Evolutionary conservation across 176 grass and related monocot species (phyloP).

Genomic region (Puya raimondii): DNA sequence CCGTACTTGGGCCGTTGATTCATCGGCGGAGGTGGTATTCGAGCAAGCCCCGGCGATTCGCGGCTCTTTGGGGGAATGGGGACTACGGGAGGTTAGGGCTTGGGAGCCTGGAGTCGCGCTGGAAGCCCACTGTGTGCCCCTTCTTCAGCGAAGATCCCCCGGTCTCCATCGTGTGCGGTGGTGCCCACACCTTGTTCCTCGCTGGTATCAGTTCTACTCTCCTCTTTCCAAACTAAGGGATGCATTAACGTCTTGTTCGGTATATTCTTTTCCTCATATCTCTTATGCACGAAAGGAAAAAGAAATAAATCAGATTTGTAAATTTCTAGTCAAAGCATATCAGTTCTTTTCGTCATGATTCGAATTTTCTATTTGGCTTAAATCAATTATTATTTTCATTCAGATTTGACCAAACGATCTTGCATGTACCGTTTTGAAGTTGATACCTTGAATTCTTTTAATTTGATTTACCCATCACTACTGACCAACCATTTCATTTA

Average conservation of each 20-base stretch:
- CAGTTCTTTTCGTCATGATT: background rate
- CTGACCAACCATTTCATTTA: too few relatives aligned
- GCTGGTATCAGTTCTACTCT: constrained; percentile 24
- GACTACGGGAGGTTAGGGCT: constrained; percentile 76
- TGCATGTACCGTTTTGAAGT: too few relatives aligned
- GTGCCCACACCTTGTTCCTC: constrained; percentile 90
- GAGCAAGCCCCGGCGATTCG: constrained; percentile 39
- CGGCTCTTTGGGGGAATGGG: constrained; percentile 85
- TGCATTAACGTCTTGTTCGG: background rate
- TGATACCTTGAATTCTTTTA: too few relatives aligned
- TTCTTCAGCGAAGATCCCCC: constrained; percentile 63
- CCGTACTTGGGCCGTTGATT: background rate
- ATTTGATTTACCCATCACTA: too few relatives aligned
- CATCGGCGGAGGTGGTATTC: background rate
- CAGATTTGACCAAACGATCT: too few relatives aligned
- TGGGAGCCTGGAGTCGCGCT: constrained; percentile 68
- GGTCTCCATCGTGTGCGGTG: constrained; percentile 58
- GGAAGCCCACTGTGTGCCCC: constrained; percentile 60
- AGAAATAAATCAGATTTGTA: too few relatives aligned
- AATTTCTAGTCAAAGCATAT: background rate
- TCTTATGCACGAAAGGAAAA: too few relatives aligned
- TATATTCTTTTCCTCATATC: background rate
- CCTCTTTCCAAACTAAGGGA: background rate
- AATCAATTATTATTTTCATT: too few relatives aligned
- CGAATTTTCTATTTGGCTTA: too few relatives aligned